Evolutionary conservation across 2,329 filamentous ascomycete genomes (phyloP).

Genomic region (Dryadomyces sulphureus): DNA sequence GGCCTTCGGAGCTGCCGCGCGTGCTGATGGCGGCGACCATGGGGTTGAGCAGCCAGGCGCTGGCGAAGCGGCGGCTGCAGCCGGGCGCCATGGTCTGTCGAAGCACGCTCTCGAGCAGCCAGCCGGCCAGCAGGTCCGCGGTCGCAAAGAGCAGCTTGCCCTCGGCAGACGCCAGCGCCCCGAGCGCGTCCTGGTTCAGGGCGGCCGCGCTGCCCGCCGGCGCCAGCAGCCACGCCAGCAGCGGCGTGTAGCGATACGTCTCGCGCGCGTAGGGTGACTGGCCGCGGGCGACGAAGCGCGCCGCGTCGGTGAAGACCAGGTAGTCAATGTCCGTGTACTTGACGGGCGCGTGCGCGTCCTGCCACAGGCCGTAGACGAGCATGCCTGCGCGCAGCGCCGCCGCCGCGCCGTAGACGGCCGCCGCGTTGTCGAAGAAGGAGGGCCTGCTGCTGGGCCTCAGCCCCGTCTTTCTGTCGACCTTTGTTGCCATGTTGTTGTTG

Average conservation of each 20-base stretch:
- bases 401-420: constrained; percentile 39
- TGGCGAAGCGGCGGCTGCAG: constrained; percentile 57
- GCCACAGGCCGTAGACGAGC: constrained; percentile 78
- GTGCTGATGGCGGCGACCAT: constrained; percentile 98
- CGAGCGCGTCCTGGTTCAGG: constrained; percentile 10
- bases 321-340: constrained; percentile 99
- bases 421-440: constrained; percentile 23
- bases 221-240: constrained; percentile 80
- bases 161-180: constrained; percentile 47
- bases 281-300: constrained; percentile 52
- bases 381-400: constrained; percentile 55
- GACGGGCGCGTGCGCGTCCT: constrained; percentile 79
- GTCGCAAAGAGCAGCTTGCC: constrained; percentile 78
- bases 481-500: no score
- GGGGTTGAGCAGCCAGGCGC: constrained; percentile 88
- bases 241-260: constrained; percentile 92
- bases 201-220: constrained; percentile 51
- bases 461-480: no score
- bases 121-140: constrained; percentile 74
- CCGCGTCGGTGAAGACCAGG: constrained; percentile 91
- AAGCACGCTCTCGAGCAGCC: constrained; percentile 44
- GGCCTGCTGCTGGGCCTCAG: no score
- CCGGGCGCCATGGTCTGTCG: constrained; percentile 18
- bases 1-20: constrained; percentile 79
- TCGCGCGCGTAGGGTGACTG: constrained; percentile 73